Conservation (phyloP, 2,329 filamentous ascomycete genomes). For the Alternaria ventricosa region DNA sequence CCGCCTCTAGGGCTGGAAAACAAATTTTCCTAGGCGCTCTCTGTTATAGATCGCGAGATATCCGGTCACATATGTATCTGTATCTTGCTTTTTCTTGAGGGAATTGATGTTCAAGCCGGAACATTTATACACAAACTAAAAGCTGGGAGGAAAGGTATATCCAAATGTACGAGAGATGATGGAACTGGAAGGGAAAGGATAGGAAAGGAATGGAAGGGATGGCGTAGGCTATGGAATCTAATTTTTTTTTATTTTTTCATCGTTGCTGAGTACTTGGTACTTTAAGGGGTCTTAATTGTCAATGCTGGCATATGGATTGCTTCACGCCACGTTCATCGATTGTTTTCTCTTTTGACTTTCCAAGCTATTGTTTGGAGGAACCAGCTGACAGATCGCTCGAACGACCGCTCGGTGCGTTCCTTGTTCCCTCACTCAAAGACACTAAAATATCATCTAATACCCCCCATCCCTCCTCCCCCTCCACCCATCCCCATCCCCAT, state of each 20-base stretch:
- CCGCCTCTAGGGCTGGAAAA: too few species aligned
- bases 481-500: neutral
- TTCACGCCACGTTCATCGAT: too few species aligned
- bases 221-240: neutral
- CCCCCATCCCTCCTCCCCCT: neutral
- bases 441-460: conserved; percentile 1
- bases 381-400: too few species aligned
- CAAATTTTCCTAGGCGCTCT: neutral
- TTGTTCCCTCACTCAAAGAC: too few species aligned
- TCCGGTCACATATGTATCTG: neutral
- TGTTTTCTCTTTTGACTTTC: too few species aligned
- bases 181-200: neutral
- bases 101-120: neutral
- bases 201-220: neutral
- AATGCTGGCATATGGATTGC: too few species aligned
- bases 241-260: neutral
- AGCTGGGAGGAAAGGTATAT: neutral
- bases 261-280: accelerated
- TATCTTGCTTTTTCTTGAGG: neutral
- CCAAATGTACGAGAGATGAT: neutral
- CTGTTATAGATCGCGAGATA: neutral
- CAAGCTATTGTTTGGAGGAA: too few species aligned
- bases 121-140: neutral
- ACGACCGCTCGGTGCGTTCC: too few species aligned
- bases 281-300: too few species aligned